Percentiles rank a stretch among this genome's conserved stretches.
Conservation (phyloP, 805 yeast species). For the Teunomyces panamensis region DNA sequence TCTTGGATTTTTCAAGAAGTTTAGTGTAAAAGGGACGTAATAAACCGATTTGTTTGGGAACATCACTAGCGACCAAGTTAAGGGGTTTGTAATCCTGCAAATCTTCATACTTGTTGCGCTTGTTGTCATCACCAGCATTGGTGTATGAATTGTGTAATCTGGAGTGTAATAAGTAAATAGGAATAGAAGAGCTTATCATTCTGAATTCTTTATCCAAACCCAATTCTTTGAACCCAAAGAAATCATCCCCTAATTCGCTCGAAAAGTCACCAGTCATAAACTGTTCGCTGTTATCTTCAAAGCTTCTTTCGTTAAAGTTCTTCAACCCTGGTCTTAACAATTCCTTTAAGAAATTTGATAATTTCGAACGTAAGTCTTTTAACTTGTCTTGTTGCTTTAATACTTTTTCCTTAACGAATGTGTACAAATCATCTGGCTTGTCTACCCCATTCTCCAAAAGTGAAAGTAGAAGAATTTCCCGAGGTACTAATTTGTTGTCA, state of each 20-base stretch:
- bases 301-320: conserved; percentile 72
- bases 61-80: conserved; percentile 49
- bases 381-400: conserved; percentile 67
- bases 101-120: conserved; percentile 61
- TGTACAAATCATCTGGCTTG: conserved; percentile 71
- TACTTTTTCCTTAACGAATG: conserved; percentile 71
- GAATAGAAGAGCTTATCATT: conserved; percentile 78
- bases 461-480: conserved; percentile 56
- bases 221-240: conserved; percentile 92
- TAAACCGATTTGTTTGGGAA: conserved; percentile 54
- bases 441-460: conserved; percentile 84
- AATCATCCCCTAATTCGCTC: conserved; percentile 91
- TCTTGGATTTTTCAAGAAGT: conserved; percentile 42
- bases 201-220: conserved; percentile 93
- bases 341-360: conserved; percentile 72
- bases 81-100: conserved; percentile 54
- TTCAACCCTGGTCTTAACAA: conserved; percentile 77
- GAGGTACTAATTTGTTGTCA: conserved; percentile 34
- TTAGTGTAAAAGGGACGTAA: conserved; percentile 51
- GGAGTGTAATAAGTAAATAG: conserved; percentile 82
- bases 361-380: conserved; percentile 60
- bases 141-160: conserved; percentile 59
- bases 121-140: conserved; percentile 42
- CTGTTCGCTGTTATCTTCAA: conserved; percentile 89
- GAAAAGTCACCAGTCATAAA: conserved; percentile 94